Evolutionary conservation across 1,284 basidiomycete genomes (phyloP).

Genomic region (Schizophyllum amplum): DNA sequence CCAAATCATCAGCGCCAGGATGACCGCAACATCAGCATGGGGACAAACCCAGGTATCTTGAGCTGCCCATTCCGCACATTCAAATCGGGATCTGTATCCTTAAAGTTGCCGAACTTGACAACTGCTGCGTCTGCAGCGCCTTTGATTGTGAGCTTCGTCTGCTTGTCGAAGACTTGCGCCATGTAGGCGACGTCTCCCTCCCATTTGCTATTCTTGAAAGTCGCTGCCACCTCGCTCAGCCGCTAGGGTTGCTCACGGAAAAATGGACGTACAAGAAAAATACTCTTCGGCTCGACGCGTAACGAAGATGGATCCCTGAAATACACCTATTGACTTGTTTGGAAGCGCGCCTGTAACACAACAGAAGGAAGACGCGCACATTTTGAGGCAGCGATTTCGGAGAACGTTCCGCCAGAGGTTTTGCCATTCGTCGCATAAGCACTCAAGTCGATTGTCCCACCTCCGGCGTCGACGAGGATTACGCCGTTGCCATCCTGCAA

Average conservation of each 20-base stretch:
- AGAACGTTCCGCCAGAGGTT: slow-evolving; percentile 8
- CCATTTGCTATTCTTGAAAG: neutral
- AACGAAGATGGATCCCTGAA: slow-evolving; percentile 31
- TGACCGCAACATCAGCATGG: neutral
- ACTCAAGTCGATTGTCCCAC: slow-evolving; percentile 49
- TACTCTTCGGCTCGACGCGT: slow-evolving; percentile 29
- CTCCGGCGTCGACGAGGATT: slow-evolving; percentile 49
- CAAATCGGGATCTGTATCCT: neutral
- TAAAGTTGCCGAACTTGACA: neutral
- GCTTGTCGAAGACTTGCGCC: neutral
- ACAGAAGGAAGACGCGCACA: neutral
- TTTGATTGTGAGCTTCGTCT: neutral
- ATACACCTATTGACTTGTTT: slow-evolving; percentile 16
- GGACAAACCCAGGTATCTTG: neutral
- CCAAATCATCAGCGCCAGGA: too few species aligned
- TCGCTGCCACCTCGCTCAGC: neutral
- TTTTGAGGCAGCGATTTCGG: slow-evolving; percentile 1
- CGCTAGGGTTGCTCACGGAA: neutral
- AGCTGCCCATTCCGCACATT: neutral
- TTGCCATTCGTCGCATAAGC: slow-evolving; percentile 28
- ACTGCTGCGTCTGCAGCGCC: neutral
- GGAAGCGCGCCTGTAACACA: too few species aligned
- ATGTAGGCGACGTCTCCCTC: neutral
- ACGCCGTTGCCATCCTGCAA: slow-evolving; percentile 32
- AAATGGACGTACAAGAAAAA: slow-evolving; percentile 23